Percentiles rank a stretch among this genome's conserved stretches.
phyloP scores from a whole-genome alignment of 192 early-diverging fungal species.

The Backusella macrospora region DNA sequence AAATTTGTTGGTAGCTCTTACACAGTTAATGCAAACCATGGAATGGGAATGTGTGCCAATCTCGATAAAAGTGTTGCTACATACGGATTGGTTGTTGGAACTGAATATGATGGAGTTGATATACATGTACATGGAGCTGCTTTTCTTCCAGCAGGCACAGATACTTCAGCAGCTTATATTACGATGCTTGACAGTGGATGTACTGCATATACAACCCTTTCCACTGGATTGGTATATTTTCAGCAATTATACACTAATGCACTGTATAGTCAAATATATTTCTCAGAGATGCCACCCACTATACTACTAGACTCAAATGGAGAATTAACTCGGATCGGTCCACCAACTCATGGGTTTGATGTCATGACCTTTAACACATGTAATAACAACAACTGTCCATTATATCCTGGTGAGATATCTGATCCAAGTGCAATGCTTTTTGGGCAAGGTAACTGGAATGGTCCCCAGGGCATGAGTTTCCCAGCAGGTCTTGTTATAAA shows the following conservation, averaged over 20 bases:
- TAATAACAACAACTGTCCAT: not conserved
- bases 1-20: not conserved
- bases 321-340: not conserved
- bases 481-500: not conserved
- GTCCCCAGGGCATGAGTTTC: not conserved
- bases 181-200: not conserved
- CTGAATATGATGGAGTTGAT: not conserved
- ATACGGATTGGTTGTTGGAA: slow-evolving; percentile 7
- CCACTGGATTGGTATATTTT: not conserved
- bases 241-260: too few relatives aligned
- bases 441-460: slow-evolving; percentile 23
- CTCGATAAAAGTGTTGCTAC: not conserved
- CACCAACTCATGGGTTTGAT: not conserved
- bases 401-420: not conserved
- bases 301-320: not conserved
- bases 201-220: not conserved
- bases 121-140: slow-evolving; percentile 13
- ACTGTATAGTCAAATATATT: not conserved
- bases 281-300: not conserved
- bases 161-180: not conserved
- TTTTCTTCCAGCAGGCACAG: not conserved
- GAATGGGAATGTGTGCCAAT: not conserved
- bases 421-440: not conserved
- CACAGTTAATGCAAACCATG: slow-evolving; percentile 12
- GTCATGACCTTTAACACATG: slow-evolving; percentile 11